A percentile compares a stretch with the other conserved stretches of the same genome.
Conservation (phyloP, 306 rosid genomes). For the Rosa chinensis region DNA sequence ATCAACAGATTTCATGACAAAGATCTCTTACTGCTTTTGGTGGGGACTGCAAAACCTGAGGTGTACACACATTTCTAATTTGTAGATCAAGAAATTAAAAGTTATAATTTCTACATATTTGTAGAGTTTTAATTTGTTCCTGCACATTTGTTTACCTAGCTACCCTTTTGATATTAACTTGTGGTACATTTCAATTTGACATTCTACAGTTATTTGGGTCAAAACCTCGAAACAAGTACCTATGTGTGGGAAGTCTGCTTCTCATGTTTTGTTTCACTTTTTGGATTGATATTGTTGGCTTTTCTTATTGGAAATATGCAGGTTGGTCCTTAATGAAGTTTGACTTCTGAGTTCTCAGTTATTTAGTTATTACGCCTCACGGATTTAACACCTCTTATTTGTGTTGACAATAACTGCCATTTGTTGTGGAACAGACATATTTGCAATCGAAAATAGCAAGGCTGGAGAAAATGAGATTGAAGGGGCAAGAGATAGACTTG, state of each 20-base stretch:
- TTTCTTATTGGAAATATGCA: constrained; percentile 34
- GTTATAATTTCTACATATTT: too few species aligned
- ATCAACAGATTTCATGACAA: constrained; percentile 2
- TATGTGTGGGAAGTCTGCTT: constrained; percentile 21
- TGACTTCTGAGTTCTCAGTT: too few species aligned
- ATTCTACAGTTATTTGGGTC: constrained; percentile 28
- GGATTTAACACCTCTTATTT: too few species aligned
- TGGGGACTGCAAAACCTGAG: constrained; percentile 25
- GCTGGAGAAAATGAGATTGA: constrained; percentile 18
- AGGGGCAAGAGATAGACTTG: constrained; percentile 14
- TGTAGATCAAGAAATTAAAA: too few species aligned
- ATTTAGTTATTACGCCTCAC: too few species aligned
- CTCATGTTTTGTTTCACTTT: constrained; percentile 8
- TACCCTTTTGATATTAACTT: too few species aligned
- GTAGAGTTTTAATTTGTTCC: too few species aligned
- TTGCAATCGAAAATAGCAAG: constrained; percentile 19
- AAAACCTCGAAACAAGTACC: constrained; percentile 25
- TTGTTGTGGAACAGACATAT: constrained; percentile 8
- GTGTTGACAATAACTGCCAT: background rate
- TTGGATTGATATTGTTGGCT: constrained; percentile 20
- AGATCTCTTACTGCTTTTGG: constrained; percentile 28
- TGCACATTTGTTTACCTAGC: too few species aligned
- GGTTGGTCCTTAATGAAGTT: constrained; percentile 2
- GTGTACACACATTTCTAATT: background rate
- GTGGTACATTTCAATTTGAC: background rate